Evolutionary conservation across 1,139 yeast species (phyloP), one percentile per base, ranked within the genome.

Genomic region (Suhomyces coccinellae): DNA sequence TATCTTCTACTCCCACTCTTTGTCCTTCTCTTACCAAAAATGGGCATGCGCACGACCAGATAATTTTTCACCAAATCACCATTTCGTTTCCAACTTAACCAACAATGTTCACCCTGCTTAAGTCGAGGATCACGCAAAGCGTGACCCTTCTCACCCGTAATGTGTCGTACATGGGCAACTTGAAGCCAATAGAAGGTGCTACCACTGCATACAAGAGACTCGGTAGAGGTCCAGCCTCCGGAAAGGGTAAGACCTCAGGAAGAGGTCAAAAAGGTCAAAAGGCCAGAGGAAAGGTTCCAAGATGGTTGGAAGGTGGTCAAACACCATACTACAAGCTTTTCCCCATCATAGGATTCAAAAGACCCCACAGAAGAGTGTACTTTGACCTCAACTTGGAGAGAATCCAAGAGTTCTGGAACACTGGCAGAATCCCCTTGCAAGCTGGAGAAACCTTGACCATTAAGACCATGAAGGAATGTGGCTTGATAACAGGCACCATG

Each of bases 191-290:
- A 43, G 71, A 66, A 40, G 80, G 79, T 1, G 66, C 79, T 0
- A 73, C 69, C 20, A 59, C 55, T 24, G 52, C 65, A 15, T 72
- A 71, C 60, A 89, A 85, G 62, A 79, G 97, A 66, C 76, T 93
- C 28, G 99, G 99, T 65, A 83, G 99, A 72, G 99, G 99, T 69
- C 96, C 97, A 32, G 93, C 96, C 29, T 85, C 96, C 38, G 96
- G 96, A 13, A 73, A 75, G 55, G 95, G 99, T 71, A 90, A 91
- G 67, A 93, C 98, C 2, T 83, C 98, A 3, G 96, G 97, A 41
- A 80, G 99, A 65, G 99, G 99, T 74, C 97, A 89, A 62, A 95
- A 91, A 70, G 99, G 99, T 81, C 99, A 93, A 66, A 91, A 91
- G 70, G 97, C 98, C 12, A 82, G 98, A 69, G 88, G 93, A 31